Conservation (phyloP, 768 basidiomycete species). For the Sutorius australiensis region DNA sequence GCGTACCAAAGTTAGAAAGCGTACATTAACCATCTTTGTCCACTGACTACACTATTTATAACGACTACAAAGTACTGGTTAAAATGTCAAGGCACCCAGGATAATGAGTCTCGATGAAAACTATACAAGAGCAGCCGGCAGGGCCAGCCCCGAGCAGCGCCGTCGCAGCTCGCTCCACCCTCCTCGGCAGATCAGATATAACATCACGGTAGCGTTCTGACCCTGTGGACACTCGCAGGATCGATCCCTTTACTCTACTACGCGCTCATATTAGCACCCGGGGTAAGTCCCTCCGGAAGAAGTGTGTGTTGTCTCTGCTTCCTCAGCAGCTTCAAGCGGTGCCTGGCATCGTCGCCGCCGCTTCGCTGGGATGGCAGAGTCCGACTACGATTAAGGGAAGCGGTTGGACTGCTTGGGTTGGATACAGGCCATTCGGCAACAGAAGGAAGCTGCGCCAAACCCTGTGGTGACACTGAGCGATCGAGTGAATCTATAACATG, state of each 20-base stretch:
- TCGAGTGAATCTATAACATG: conserved; percentile 18
- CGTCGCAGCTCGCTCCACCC: conserved; percentile 7
- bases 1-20: neutral
- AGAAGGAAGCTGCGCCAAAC: conserved; percentile 42
- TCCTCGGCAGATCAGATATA: conserved; percentile 18
- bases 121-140: conserved; percentile 14
- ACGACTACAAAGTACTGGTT: neutral
- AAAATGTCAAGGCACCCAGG: neutral
- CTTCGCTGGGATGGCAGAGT: conserved; percentile 49
- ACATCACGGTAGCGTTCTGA: neutral
- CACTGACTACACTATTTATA: neutral
- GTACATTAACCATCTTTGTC: neutral
- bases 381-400: conserved; percentile 50
- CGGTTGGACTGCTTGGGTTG: conserved; percentile 27
- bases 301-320: conserved; percentile 49
- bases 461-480: conserved; percentile 23
- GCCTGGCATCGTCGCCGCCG: conserved; percentile 35
- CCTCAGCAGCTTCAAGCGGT: conserved; percentile 39
- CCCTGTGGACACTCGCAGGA: conserved; percentile 5
- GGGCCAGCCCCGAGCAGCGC: conserved; percentile 8
- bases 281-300: conserved; percentile 18
- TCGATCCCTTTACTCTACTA: conserved; percentile 3
- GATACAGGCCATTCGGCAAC: conserved; percentile 43
- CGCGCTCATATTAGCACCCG: conserved; percentile 23
- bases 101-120: neutral